Evolutionary conservation across 805 yeast genomes (phyloP), one percentile per base, ranked within the genome.

Genomic region (Saccharomycopsis sp.): DNA sequence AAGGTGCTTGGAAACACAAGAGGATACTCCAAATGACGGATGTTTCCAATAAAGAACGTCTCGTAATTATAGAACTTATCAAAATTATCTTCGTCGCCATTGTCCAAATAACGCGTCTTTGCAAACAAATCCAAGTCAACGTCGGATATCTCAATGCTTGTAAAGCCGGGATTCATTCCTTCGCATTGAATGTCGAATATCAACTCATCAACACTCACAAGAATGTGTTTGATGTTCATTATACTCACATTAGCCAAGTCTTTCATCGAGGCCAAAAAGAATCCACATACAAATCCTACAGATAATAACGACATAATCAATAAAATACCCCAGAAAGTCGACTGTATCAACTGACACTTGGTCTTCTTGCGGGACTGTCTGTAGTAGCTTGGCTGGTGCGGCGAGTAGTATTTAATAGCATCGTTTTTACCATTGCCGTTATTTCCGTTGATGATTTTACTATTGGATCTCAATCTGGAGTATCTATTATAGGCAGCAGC

Each of bases 111-210:
- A 47, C 63, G 47, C 53, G 88, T 81, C 65, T 84, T 85, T 1
- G 93, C 97, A 75, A 93, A 93, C 1, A 93, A 76, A 69, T 93
- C 97, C 49, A 93, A 70, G 64, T 89, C 93, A 8, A 86, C 85
- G 14, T 83, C 81, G 49, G 76, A 74, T 1, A 92, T 76, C 1
- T 75, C 73, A 3, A 91, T 82, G 1, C 87, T 77, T 63, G 91
- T 76, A 71, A 92, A 80, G 0, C 97, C 97, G 0, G 97, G 97
- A 69, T 93, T 93, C 65, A 85, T 82, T 0, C 96, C 96, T 60
- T 83, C 86, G 22, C 90, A 81, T 1, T 82, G 80, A 65, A 93
- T 73, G 68, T 86, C 89, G 73, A 93, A 90, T 0, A 91, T 80
- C 53, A 93, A 73, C 68, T 90, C 97, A 66, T 91, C 96, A 63